Evolutionary conservation across 2,329 filamentous ascomycete species (phyloP), one percentile per base, ranked within the genome.

Genomic region (Ophiocordyceps unilateralis): DNA sequence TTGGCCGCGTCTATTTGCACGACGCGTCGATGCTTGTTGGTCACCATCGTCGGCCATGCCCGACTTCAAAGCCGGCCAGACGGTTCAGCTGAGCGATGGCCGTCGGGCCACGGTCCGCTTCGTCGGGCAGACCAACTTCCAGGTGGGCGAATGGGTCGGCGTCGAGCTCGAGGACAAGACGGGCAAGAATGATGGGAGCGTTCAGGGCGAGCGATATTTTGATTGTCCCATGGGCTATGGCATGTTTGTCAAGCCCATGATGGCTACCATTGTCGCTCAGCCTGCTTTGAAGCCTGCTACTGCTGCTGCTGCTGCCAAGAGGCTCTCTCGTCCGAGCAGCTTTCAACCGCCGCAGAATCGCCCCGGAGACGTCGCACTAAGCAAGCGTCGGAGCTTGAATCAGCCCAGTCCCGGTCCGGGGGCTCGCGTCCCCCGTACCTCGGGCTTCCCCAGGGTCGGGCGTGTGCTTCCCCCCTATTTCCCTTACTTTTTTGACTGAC

Each of bases 151-250:
- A 47, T 96, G 88, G 86, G 70, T 95, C 46, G 89, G 89, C 49
- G 75, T 96, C 46, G 88, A 94, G 66, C 74, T 96, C 44, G 78
- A 86, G 42, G 81, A 85, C 40, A 69, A 79, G 43, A 76, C 73
- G 19, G 89, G 91, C 26, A 96, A 96, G 67, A 96, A 96, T 54
- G 86, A 96, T 69, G 89, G 89, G 49, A 81, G 83, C 44, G 85
- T 96, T 40, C 76, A 89, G 59, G 88, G 86, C 47, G 75, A 85
- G 56, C 71, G 85, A 19, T 96, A 96, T 58, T 96, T 94, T 53
- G 77, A 88, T 41, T 96, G 89, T 63, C 72, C 57, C 61, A 80
- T 73, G 76, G 85, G 69, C 36, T 68, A 69, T 49, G 78, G 78
- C 56, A 91, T 98, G 76, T 96, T 98, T 55, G 74, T 95, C 44